Conservation (phyloP, 2,329 filamentous ascomycete species). For the Cladosporium sp. region DNA sequence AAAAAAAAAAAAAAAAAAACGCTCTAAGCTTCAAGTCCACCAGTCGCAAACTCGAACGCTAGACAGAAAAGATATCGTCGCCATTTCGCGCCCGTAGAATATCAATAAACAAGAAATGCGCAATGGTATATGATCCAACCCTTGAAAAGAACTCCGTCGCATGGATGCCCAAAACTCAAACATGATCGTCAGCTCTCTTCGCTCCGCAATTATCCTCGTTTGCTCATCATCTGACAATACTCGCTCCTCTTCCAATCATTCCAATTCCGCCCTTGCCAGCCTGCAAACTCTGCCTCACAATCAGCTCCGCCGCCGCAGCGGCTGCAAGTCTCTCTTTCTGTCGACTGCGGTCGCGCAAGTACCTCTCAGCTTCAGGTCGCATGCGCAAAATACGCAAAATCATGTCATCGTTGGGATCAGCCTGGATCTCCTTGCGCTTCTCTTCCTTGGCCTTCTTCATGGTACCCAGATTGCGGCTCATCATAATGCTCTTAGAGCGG, state of each 20-base stretch:
- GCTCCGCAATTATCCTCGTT: background rate
- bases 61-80: background rate
- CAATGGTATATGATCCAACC: background rate
- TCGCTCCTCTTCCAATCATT: slow-evolving; percentile 19
- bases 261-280: slow-evolving; percentile 36
- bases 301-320: slow-evolving; percentile 85
- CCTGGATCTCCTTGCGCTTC: slow-evolving; percentile 91
- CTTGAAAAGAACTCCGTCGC: background rate
- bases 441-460: slow-evolving; percentile 96
- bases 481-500: slow-evolving; percentile 70
- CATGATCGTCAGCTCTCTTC: background rate
- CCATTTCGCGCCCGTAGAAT: background rate
- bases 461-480: slow-evolving; percentile 88
- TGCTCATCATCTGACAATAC: slow-evolving; percentile 17
- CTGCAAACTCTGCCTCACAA: slow-evolving; percentile 87
- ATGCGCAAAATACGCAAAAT: slow-evolving; percentile 92
- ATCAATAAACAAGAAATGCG: background rate
- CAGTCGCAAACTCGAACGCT: background rate
- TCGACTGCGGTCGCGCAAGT: slow-evolving; percentile 84
- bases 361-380: slow-evolving; percentile 83
- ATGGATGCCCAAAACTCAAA: background rate
- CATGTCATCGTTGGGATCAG: slow-evolving; percentile 97
- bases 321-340: slow-evolving; percentile 93
- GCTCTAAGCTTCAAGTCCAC: background rate
- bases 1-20: too few relatives aligned